Percentiles rank a stretch among this genome's conserved stretches.
phyloP scores from a whole-genome alignment of 1,139 yeast genomes.

The Blastobotrys aristatus region DNA sequence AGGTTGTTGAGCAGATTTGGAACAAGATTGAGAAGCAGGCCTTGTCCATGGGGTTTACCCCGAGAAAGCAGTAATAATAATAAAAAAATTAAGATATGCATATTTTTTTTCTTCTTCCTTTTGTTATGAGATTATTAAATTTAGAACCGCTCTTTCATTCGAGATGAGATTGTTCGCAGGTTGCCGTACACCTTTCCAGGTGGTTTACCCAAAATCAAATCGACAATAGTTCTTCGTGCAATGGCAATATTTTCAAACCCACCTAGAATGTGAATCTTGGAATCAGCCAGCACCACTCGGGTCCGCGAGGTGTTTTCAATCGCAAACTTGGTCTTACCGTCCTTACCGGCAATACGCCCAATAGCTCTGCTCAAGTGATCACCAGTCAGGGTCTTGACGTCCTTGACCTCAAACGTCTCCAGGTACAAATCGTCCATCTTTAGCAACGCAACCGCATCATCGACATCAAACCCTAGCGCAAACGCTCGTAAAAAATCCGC shows the following conservation, averaged over 20 bases:
- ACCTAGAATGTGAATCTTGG: conserved; percentile 92
- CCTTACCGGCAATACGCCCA: conserved; percentile 99
- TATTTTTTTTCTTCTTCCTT: not conserved
- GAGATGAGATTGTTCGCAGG: conserved; percentile 90
- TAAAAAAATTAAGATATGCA: conserved; percentile 1
- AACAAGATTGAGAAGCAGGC: conserved; percentile 38
- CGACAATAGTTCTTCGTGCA: conserved; percentile 95
- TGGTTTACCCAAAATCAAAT: conserved; percentile 93
- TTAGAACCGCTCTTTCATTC: conserved; percentile 93
- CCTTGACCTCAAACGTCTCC: conserved; percentile 94
- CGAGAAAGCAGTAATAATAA: not conserved
- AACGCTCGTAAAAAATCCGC: conserved; percentile 95
- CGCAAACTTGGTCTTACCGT: conserved; percentile 97
- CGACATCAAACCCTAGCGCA: conserved; percentile 91
- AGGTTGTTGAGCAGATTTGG: conserved; percentile 84
- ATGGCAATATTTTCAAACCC: conserved; percentile 95
- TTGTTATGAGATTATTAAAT: not conserved
- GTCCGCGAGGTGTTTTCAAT: conserved; percentile 98
- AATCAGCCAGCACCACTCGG: conserved; percentile 93
- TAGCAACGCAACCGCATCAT: conserved; percentile 90
- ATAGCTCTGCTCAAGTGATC: conserved; percentile 97
- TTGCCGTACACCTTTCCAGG: conserved; percentile 98
- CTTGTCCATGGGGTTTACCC: conserved; percentile 11
- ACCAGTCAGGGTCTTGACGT: conserved; percentile 90
- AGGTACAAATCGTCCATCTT: conserved; percentile 93